Evolutionary conservation across 345 rosid species (phyloP), one percentile per base, ranked within the genome.

Genomic region (Aquilaria sinensis): DNA sequence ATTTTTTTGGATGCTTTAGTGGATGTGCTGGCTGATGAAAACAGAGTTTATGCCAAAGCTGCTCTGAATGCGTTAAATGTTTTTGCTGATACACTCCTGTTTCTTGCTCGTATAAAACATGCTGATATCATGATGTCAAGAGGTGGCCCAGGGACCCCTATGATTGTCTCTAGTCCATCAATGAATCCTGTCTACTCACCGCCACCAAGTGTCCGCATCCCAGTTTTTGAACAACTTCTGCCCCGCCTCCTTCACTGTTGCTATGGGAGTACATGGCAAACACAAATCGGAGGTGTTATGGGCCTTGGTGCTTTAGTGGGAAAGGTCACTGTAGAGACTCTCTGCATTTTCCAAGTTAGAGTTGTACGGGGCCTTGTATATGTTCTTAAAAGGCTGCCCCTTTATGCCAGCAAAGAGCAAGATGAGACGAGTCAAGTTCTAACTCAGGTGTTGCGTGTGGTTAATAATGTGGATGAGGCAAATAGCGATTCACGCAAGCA

Each of bases 211-310:
- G 91, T 91, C 67, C 83, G 86, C 14, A 80, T 94, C 60, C 97
- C 96, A 66, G 93, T 91, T 64, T 91, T 94, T 74, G 99, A 94
- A 82, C 96, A 94, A 71, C 96, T 94, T 75, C 77, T 94, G 54
- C 97, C 97, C 57, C 96, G 99, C 51, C 96, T 94, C 70, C 74
- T 94, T 71, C 97, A 91, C 77, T 90, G 97, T 77, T 94, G 96
- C 76, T 91, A 87, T 78, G 99, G 99, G 67, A 94, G 83, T 72
- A 85, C 89, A 33, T 94, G 99, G 99, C 96, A 94, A 78, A 89
- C 96, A 46, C 99, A 94, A 70, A 88, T 94, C 87, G 99, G 99
- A 65, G 99, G 97, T 68, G 99, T 94, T 71, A 85, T 91, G 96
- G 97, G 99, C 41, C 86, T 94, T 60, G 95, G 96, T 70, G 96